These are phyloP conservation scores for Plasmodium ovale DNA, from an alignment of 169 alveolate genomes.

Conservation along the genomic window DNA sequence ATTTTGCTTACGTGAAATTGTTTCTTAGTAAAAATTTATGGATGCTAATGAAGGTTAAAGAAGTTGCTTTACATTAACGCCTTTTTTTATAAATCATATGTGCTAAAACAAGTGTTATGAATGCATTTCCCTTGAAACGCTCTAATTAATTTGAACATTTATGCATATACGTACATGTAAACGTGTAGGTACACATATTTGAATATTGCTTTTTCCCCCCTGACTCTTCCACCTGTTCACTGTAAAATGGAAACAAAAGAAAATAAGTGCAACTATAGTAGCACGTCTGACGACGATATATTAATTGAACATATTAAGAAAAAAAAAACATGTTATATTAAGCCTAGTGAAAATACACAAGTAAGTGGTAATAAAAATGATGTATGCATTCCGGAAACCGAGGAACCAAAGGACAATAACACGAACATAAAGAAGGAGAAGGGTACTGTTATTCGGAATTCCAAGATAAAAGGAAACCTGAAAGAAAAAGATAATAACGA, in stretches of 20 bases:
- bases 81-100: neutral
- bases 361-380: neutral
- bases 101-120: neutral
- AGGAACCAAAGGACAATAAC: neutral
- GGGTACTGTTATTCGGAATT: neutral
- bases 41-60: neutral
- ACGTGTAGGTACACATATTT: neutral
- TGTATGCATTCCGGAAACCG: neutral
- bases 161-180: neutral
- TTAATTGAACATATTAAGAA: conserved; percentile 67
- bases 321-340: conserved; percentile 7
- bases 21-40: neutral
- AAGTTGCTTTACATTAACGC: neutral
- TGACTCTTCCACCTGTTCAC: neutral
- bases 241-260: conserved; percentile 40
- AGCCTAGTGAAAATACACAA: no score
- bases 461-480: neutral
- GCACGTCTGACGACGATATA: conserved; percentile 67
- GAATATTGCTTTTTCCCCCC: neutral
- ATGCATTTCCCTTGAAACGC: neutral
- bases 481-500: conserved; percentile 10
- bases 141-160: neutral
- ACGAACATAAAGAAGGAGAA: neutral
- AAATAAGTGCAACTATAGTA: neutral
- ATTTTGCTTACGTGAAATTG: neutral